Percentiles rank a stretch among this genome's conserved stretches.
Evolutionary conservation across 768 basidiomycete species (phyloP).

Genomic region (Russula brevipes): DNA sequence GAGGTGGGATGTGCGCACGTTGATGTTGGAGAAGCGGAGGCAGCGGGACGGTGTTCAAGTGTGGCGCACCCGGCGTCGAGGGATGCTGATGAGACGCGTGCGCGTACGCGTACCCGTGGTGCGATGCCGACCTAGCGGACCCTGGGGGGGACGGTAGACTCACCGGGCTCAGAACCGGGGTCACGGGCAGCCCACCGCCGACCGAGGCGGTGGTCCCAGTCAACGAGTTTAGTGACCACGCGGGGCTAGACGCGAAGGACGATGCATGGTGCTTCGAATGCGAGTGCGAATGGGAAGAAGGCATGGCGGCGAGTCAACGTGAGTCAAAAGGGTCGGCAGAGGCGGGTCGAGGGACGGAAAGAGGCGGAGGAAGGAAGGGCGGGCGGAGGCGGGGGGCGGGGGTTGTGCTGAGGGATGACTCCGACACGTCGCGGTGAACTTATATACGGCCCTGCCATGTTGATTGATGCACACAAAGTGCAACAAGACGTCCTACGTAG

Average conservation of each 20-base stretch:
- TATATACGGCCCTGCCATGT: conserved; percentile 8
- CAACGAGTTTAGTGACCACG: conserved; percentile 22
- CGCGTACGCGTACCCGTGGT: conserved; percentile 7
- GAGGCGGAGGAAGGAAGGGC: neutral
- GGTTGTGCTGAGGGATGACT: conserved; percentile 5
- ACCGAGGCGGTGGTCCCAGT: conserved; percentile 16
- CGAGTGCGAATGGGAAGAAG: conserved; percentile 3
- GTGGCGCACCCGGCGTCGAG: conserved; percentile 22
- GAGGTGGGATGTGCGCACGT: conserved; percentile 5
- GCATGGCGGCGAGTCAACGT: conserved; percentile 16
- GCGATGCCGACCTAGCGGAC: conserved; percentile 10
- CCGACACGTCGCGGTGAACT: neutral
- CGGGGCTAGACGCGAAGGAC: conserved; percentile 20
- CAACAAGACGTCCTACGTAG: neutral
- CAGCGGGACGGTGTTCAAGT: conserved; percentile 20
- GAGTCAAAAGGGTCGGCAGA: conserved; percentile 1
- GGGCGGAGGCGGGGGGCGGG: neutral
- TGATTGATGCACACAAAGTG: neutral
- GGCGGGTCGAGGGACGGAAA: too few relatives aligned
- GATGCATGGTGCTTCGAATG: conserved; percentile 12
- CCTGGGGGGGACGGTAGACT: conserved; percentile 20
- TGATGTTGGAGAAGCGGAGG: neutral
- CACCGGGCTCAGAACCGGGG: conserved; percentile 18
- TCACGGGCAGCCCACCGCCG: conserved; percentile 4
- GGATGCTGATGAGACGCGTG: conserved; percentile 4